Evolutionary conservation across 495 filamentous ascomycete species (phyloP), one percentile per base, ranked within the genome.

Genomic region (Eremomyces bilateralis): DNA sequence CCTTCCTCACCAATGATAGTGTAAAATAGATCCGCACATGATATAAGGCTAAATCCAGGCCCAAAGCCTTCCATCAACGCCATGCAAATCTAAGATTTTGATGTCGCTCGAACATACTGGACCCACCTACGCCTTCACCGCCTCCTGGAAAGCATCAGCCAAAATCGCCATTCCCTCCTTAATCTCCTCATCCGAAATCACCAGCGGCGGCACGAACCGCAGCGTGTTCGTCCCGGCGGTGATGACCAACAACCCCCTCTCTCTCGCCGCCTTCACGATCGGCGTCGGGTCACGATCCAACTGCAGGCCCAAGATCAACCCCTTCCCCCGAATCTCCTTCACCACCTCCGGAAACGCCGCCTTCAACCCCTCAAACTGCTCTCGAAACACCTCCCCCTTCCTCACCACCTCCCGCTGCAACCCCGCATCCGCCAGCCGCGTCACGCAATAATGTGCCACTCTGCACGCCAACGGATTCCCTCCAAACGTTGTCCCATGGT

Each of bases 401-500:
- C 53, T 50, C 29, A 65, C 33, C 2, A 95, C 80, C 0, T 51
- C 54, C 17, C 58, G 49, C 49, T 80, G 74, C 24, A 95, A 54
- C 31, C 60, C 61, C 0, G 65, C 54, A 3, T 75, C 62, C 0
- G 76, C 63, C 11, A 97, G 61, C 11, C 78, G 64, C n/a, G 59
- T 58, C 37, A 97, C 66, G 32, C 92, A 71, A 50, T 85, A 69
- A 48, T 90, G 74, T 2, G 80, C 90, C 1, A 95, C 52, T 25
- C 84, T 64, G 46, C 74, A 78, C 1, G 69, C 88, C 11, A 97
- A 61, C 13, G 88, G 90, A 57, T 95, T 97, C 2, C 88, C 88
- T 15, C 88, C 88, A 45, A 92, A 97, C 10, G 88, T 97, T 1
- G 88, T 97, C 16, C 88, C 88, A 52, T 97, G 88, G 48, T 97